A percentile compares a stretch with the other conserved stretches of the same genome.
phyloP scores from a whole-genome alignment of 2,329 filamentous ascomycete genomes.

The Fusarium coicis region DNA sequence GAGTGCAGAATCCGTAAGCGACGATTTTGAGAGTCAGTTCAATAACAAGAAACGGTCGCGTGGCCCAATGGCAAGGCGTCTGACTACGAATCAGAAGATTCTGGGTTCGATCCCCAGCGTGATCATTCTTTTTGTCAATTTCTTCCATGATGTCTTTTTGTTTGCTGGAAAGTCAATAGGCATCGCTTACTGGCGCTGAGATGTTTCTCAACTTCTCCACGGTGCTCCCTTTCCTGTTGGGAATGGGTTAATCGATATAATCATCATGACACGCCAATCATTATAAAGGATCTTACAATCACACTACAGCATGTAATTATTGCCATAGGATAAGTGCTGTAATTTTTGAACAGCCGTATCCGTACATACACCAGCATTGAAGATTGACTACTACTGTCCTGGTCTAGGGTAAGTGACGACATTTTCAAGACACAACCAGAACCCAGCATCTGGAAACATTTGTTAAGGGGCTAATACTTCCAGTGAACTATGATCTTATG shows the following conservation, averaged over 20 bases:
- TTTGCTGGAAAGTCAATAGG: not conserved
- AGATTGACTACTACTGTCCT: not conserved
- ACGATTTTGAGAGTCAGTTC: rapidly evolving
- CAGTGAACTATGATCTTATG: too few species aligned
- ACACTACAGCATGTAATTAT: too few species aligned
- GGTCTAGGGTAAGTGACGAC: not conserved
- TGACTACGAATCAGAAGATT: slow-evolving; percentile 47
- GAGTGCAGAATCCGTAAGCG: not conserved
- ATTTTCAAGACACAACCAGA: too few species aligned
- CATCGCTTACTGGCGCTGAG: not conserved
- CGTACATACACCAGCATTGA: too few species aligned
- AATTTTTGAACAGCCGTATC: too few species aligned
- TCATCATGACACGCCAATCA: rapidly evolving
- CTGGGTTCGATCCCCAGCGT: slow-evolving; percentile 44
- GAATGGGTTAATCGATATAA: not conserved
- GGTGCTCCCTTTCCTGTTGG: not conserved
- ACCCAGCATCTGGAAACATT: too few species aligned
- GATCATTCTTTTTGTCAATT: slow-evolving; percentile 19
- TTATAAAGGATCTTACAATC: too few species aligned
- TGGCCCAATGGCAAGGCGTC: slow-evolving; percentile 44
- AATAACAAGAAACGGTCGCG: slow-evolving; percentile 21
- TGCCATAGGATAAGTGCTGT: rapidly evolving
- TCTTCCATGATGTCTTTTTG: not conserved
- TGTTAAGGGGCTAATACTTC: too few species aligned
- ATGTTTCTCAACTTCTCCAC: not conserved